Percentiles rank a stretch among this genome's conserved stretches.
Evolutionary conservation across 495 filamentous ascomycete species (phyloP).

Genomic region (Platismatia glauca): DNA sequence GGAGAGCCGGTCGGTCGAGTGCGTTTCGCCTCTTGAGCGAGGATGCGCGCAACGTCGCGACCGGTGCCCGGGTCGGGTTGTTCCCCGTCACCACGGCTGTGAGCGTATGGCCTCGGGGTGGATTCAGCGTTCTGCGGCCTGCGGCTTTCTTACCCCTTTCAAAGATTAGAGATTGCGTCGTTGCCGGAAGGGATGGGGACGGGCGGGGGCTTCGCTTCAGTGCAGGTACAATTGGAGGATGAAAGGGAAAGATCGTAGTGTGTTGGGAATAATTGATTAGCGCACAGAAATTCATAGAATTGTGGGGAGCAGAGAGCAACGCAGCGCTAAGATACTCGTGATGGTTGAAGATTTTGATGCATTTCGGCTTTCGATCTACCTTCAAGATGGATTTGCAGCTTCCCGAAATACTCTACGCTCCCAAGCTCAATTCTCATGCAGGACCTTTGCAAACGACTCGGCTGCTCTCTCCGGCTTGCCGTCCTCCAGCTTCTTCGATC

Average conservation of each 20-base stretch:
- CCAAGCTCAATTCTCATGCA: constrained; percentile 44
- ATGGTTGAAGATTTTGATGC: neutral
- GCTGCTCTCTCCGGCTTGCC: constrained; percentile 45
- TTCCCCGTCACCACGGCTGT: constrained; percentile 31
- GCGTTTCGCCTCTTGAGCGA: constrained; percentile 18
- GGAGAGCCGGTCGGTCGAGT: too few relatives aligned
- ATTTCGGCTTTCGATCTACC: constrained; percentile 1
- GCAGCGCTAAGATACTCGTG: neutral
- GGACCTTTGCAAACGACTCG: constrained; percentile 42
- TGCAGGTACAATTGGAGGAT: neutral
- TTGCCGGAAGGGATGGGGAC: neutral
- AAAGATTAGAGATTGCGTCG: neutral
- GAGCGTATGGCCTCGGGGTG: constrained; percentile 16
- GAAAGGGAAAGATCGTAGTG: neutral
- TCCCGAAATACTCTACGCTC: neutral
- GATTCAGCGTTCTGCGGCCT: neutral
- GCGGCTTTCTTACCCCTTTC: neutral
- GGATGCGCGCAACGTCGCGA: constrained; percentile 26
- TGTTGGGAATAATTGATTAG: neutral
- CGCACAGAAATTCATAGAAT: neutral
- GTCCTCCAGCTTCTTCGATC: constrained; percentile 48
- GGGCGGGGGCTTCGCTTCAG: neutral
- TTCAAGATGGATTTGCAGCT: neutral
- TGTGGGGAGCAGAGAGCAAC: neutral
- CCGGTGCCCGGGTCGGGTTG: constrained; percentile 26